These are phyloP conservation scores for Rhamnella rubrinervis DNA, from an alignment of 331 rosid species.

Conservation along the genomic window DNA sequence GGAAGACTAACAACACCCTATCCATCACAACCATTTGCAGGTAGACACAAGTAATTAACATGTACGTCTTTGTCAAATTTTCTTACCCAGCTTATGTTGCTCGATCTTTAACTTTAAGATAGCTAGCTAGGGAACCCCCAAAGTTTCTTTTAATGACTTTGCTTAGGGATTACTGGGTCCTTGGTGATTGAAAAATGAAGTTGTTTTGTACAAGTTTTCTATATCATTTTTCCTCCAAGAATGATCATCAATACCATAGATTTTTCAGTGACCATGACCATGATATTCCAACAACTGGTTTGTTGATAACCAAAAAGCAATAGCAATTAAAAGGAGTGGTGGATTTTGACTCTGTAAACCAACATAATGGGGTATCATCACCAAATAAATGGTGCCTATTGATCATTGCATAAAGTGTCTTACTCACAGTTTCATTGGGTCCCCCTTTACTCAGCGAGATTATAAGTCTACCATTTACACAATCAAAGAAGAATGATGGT, in stretches of 20 bases:
- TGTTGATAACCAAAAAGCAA: background rate
- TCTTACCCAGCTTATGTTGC: background rate
- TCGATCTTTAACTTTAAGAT: too few relatives aligned
- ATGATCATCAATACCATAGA: conserved; percentile 18
- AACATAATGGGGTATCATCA: conserved; percentile 20
- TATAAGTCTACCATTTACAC: conserved; percentile 9
- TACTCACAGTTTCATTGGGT: conserved; percentile 7
- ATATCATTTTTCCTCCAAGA: conserved; percentile 22
- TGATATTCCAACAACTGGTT: conserved; percentile 25
- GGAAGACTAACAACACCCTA: conserved; percentile 42
- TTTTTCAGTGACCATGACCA: conserved; percentile 29
- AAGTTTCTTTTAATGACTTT: conserved; percentile 23
- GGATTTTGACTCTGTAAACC: conserved; percentile 32
- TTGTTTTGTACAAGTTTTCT: background rate
- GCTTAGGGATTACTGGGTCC: conserved; percentile 24
- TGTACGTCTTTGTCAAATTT: conserved; percentile 15
- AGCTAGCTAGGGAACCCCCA: conserved; percentile 16
- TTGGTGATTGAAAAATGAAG: conserved; percentile 13
- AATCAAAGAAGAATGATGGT: conserved; percentile 10
- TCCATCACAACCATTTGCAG: conserved; percentile 68
- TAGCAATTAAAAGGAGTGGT: conserved; percentile 15
- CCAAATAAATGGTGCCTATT: conserved; percentile 17
- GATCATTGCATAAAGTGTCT: conserved; percentile 10
- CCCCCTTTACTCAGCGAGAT: background rate
- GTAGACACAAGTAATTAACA: conserved; percentile 36